phyloP scores from a whole-genome alignment of 495 filamentous ascomycete genomes.

The Collariella sp. region DNA sequence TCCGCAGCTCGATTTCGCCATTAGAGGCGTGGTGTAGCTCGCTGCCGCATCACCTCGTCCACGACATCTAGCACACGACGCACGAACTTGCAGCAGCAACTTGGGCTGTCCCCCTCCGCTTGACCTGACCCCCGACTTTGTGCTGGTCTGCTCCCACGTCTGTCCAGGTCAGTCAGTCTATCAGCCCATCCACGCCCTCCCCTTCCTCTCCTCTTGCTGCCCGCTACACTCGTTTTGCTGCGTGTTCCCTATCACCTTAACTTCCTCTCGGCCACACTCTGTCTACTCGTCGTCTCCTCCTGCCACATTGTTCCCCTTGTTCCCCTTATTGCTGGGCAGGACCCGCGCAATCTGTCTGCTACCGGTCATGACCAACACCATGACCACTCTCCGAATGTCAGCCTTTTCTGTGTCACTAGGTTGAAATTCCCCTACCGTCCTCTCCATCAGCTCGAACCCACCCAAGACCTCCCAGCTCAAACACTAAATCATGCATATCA shows the following conservation, averaged over 20 bases:
- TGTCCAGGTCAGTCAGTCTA: slow-evolving; percentile 13
- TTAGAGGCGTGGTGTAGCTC: slow-evolving; percentile 6
- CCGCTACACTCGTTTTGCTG: neutral
- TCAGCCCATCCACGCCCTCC: slow-evolving; percentile 12
- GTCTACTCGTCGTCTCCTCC: slow-evolving; percentile 11
- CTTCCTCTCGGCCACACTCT: slow-evolving; percentile 21
- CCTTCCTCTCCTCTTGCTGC: slow-evolving; percentile 12
- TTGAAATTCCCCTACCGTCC: slow-evolving; percentile 1
- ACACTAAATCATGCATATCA: slow-evolving; percentile 46
- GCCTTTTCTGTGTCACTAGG: slow-evolving; percentile 23
- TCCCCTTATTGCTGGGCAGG: slow-evolving; percentile 25
- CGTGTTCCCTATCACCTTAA: slow-evolving; percentile 14
- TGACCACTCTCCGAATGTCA: slow-evolving; percentile 13
- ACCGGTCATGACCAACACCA: slow-evolving; percentile 27
- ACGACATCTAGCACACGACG: slow-evolving; percentile 22
- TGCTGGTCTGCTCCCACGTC: too few relatives aligned
- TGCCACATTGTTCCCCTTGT: slow-evolving; percentile 1
- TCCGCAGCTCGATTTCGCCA: neutral
- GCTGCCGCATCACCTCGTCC: slow-evolving; percentile 8
- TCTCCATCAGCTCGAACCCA: slow-evolving; percentile 18
- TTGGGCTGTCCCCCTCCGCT: neutral
- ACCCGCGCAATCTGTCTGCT: slow-evolving; percentile 12
- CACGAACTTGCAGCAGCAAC: slow-evolving; percentile 13
- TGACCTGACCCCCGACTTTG: too few relatives aligned
- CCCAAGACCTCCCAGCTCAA: slow-evolving; percentile 24